These are phyloP conservation scores for Bolboschoenoplectus hybrid DNA, from an alignment of 202 grass and related monocot genomes.

Conservation along the genomic window DNA sequence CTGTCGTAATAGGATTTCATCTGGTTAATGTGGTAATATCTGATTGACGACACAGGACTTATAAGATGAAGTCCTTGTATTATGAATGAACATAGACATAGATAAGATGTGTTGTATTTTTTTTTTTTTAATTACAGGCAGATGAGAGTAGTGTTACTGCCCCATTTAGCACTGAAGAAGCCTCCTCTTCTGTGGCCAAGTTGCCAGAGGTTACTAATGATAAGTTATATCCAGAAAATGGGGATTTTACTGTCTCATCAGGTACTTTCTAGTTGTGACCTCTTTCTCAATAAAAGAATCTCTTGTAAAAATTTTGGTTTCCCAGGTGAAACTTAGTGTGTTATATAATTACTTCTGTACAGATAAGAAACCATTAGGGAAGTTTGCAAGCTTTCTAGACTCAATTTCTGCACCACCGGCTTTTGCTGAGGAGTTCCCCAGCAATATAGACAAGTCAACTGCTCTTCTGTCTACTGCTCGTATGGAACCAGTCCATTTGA, in stretches of 20 bases:
- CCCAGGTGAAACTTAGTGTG: slow-evolving; percentile 37
- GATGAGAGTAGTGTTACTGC: slow-evolving; percentile 60
- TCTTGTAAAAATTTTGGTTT: slow-evolving; percentile 23
- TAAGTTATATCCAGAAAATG: slow-evolving; percentile 45
- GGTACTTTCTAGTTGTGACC: slow-evolving; percentile 60
- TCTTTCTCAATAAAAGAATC: slow-evolving; percentile 35
- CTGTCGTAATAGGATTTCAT: slow-evolving; percentile 48
- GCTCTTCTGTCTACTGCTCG: slow-evolving; percentile 44
- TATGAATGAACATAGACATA: neutral
- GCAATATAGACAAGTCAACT: slow-evolving; percentile 49
- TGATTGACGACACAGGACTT: neutral
- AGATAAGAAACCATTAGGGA: slow-evolving; percentile 50
- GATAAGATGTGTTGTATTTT: slow-evolving; percentile 40
- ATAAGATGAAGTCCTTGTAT: slow-evolving; percentile 8
- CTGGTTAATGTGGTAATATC: neutral
- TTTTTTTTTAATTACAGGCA: slow-evolving; percentile 50
- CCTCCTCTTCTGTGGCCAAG: slow-evolving; percentile 53
- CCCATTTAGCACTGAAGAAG: slow-evolving; percentile 53
- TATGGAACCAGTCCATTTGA: slow-evolving; percentile 56
- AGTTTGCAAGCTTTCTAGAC: slow-evolving; percentile 69
- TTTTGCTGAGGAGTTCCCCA: slow-evolving; percentile 70
- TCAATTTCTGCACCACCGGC: slow-evolving; percentile 73
- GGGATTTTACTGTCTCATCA: slow-evolving; percentile 52
- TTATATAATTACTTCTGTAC: slow-evolving; percentile 47
- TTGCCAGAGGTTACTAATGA: slow-evolving; percentile 66